A percentile compares a stretch with the other conserved stretches of the same genome.
These are phyloP conservation scores for Plasmodium chabaudi DNA, from an alignment of 169 alveolate genomes.

Conservation along the genomic window DNA sequence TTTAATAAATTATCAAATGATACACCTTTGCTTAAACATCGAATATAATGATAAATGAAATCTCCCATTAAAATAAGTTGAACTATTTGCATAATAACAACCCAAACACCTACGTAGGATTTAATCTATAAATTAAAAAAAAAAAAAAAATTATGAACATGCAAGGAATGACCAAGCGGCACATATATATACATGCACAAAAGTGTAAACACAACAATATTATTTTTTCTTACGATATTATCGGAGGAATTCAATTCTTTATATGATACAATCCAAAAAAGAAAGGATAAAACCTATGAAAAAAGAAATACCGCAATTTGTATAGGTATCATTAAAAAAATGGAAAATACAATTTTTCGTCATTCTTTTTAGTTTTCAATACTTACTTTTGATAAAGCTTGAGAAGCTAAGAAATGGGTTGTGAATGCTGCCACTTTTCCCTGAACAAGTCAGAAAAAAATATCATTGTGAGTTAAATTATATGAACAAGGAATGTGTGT, in stretches of 20 bases:
- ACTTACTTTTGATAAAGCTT: slow-evolving; percentile 88
- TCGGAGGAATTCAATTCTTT: slow-evolving; percentile 89
- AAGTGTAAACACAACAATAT: background rate
- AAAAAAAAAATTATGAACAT: background rate
- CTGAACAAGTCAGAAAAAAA: slow-evolving; percentile 68
- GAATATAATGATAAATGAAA: slow-evolving; percentile 90
- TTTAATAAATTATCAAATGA: slow-evolving; percentile 88
- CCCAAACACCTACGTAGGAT: slow-evolving; percentile 93
- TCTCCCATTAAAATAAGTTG: slow-evolving; percentile 93
- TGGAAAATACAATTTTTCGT: background rate
- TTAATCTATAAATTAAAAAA: slow-evolving; percentile 77
- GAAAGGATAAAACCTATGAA: slow-evolving; percentile 87
- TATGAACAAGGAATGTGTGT: background rate
- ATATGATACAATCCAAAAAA: slow-evolving; percentile 94
- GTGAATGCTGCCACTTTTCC: slow-evolving; percentile 92
- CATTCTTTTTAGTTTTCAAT: background rate
- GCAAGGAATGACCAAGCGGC: background rate
- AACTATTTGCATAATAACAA: slow-evolving; percentile 87
- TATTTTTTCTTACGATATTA: slow-evolving; percentile 52
- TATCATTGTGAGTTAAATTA: background rate
- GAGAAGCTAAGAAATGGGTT: slow-evolving; percentile 95
- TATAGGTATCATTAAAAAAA: background rate
- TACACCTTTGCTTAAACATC: slow-evolving; percentile 90
- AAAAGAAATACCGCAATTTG: background rate
- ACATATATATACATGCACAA: background rate